phyloP scores from a whole-genome alignment of 2,329 filamentous ascomycete genomes.

The Ophiostoma fasciatum region DNA sequence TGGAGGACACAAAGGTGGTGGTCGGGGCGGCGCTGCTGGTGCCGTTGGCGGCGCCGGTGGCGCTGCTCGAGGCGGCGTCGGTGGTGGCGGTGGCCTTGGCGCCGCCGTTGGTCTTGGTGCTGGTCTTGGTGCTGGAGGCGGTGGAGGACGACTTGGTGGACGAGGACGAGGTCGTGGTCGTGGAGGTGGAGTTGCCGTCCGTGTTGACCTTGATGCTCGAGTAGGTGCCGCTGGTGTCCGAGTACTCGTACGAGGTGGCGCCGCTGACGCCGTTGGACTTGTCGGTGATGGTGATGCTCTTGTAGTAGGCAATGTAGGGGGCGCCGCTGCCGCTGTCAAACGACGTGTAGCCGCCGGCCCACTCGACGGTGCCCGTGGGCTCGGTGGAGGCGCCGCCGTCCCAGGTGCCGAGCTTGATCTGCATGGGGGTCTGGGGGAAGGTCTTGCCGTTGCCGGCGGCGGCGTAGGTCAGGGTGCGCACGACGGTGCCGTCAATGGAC shows the following conservation, averaged over 20 bases:
- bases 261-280: constrained; percentile 34
- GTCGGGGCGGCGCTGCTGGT: constrained; percentile 12
- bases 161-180: constrained; percentile 8
- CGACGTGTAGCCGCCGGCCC: constrained; percentile 48
- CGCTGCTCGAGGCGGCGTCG: constrained; percentile 6
- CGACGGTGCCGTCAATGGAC: constrained; percentile 36
- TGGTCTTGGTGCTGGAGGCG: constrained; percentile 17
- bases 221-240: constrained; percentile 33
- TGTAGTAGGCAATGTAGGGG: constrained; percentile 42
- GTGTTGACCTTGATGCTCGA: constrained; percentile 36
- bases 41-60: constrained; percentile 8
- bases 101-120: constrained; percentile 8
- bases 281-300: constrained; percentile 38
- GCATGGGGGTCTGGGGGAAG: constrained; percentile 59
- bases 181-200: constrained; percentile 14
- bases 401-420: constrained; percentile 47
- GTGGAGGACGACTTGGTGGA: constrained; percentile 13
- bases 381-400: constrained; percentile 32
- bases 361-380: constrained; percentile 44
- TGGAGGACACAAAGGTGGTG: constrained; percentile 16
- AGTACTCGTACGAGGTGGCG: constrained; percentile 37
- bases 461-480: constrained; percentile 32
- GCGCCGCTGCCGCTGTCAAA: constrained; percentile 31
- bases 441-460: constrained; percentile 34
- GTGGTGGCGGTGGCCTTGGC: constrained; percentile 7